Base-by-base conservation (phyloP, 257 asterid genomes). In the Coffea canephora region DNA sequence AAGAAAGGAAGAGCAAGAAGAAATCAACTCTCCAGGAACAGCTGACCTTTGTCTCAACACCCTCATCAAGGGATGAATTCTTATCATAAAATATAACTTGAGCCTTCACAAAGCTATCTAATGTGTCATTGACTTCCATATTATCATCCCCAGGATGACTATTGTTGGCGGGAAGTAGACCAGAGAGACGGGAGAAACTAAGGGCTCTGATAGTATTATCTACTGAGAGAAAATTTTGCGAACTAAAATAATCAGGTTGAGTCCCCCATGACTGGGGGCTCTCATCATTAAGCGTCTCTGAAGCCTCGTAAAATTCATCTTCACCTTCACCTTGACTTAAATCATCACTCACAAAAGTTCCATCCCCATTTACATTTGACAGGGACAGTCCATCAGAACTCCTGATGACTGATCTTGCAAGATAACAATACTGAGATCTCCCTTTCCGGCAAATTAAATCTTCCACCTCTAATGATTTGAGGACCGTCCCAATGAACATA, bases 31-130 rank as follows among this genome's bases (percentile, higher is more conserved):
- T 69, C 67, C 8, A 67, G 73, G 69, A 69, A 78, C 76, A 57
- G 84, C 87, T 87, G 77, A 95, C 99, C 86, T 91, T 88, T 75
- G 86, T 92, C 86, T 95, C 99, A 83, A 91, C 83, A 76, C 86
- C 84, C 75, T 90, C 77, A 79, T 92, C 90, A 78, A 83, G 91
- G 77, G 90, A 84, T 21, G 99, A 95, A 81, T 91, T 86, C 89
- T 88, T 93, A 85, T 92, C 98, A 76, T 87, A 85, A 75, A 93
- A 83, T 73, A 90, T 83, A 52, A 93, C 89, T 85, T 95, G 99
- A 82, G 99, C 97, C 86, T 90, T 93, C 84, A 95, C 99, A 83
- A 95, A 95, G 87, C 95, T 95, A 87, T 90, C 92, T 75, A 90
- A 81, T 73, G 94, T 87, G 76, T 86, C 90, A 81, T 86, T 84